A percentile compares a stretch with the other conserved stretches of the same genome.
Evolutionary conservation across 2,329 filamentous ascomycete genomes (phyloP).

Genomic region (Aspergillus pseudoterreus): DNA sequence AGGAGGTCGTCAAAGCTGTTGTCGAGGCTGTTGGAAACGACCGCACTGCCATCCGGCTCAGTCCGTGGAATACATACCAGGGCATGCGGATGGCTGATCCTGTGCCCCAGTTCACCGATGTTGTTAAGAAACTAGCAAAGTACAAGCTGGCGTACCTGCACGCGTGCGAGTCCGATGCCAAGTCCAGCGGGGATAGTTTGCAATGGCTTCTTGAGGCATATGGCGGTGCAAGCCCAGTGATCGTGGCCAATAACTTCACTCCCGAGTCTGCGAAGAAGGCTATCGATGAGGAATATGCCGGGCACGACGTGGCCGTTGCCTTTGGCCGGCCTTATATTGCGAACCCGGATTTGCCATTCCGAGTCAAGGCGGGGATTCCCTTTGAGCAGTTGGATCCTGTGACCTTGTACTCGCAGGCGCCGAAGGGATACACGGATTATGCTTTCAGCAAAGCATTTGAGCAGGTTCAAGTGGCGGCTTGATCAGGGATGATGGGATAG

Average conservation of each 20-base stretch:
- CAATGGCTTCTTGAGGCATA: slow-evolving; percentile 44
- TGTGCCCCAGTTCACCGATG: slow-evolving; percentile 58
- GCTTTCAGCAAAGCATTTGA: slow-evolving; percentile 20
- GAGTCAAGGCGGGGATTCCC: slow-evolving; percentile 14
- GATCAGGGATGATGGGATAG: too few species aligned
- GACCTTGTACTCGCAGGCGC: slow-evolving; percentile 15
- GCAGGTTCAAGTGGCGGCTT: neutral
- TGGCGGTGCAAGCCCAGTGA: slow-evolving; percentile 41
- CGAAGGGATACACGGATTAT: slow-evolving; percentile 27
- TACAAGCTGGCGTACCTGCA: slow-evolving; percentile 58
- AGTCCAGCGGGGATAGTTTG: slow-evolving; percentile 21
- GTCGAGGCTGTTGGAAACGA: slow-evolving; percentile 40
- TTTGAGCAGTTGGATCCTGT: slow-evolving; percentile 15
- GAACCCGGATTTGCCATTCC: slow-evolving; percentile 24
- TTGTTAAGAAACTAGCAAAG: slow-evolving; percentile 48
- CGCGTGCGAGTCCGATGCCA: slow-evolving; percentile 35
- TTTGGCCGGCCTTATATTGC: slow-evolving; percentile 32
- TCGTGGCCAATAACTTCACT: slow-evolving; percentile 47
- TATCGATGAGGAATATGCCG: slow-evolving; percentile 23
- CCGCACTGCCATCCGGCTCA: slow-evolving; percentile 42
- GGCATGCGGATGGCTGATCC: slow-evolving; percentile 58
- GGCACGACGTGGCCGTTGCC: slow-evolving; percentile 23
- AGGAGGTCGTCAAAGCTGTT: slow-evolving; percentile 47
- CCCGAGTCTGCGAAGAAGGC: slow-evolving; percentile 31
- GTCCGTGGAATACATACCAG: slow-evolving; percentile 32